A percentile compares a stretch with the other conserved stretches of the same genome.
Evolutionary conservation across 768 basidiomycete genomes (phyloP).

Genomic region (Lactarius sanguifluus): DNA sequence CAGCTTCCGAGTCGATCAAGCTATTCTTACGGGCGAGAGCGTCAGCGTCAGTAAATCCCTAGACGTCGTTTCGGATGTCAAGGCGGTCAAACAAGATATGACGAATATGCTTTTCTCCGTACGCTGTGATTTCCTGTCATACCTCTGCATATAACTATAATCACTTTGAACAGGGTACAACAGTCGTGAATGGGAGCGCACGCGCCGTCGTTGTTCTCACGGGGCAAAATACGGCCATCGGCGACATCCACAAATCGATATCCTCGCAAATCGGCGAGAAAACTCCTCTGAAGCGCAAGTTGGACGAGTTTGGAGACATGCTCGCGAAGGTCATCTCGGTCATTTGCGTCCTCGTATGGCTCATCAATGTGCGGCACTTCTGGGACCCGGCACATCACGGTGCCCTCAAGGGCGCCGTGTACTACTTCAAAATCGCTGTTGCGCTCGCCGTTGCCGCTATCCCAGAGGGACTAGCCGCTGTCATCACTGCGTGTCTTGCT

Average conservation of each 20-base stretch:
- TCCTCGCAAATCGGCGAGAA: constrained; percentile 91
- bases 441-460: constrained; percentile 99
- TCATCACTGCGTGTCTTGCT: constrained; percentile 95
- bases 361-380: constrained; percentile 96
- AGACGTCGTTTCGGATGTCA: constrained; percentile 63
- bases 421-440: constrained; percentile 99
- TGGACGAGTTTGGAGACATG: constrained; percentile 98
- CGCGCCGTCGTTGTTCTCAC: constrained; percentile 86
- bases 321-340: constrained; percentile 97
- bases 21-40: constrained; percentile 94
- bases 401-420: constrained; percentile 88
- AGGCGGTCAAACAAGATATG: constrained; percentile 98
- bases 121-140: constrained; percentile 31
- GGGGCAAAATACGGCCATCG: constrained; percentile 87
- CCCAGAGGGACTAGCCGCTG: constrained; percentile 96
- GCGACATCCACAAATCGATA: constrained; percentile 97
- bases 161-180: constrained; percentile 68
- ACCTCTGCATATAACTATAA: constrained; percentile 1
- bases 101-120: constrained; percentile 94
- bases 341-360: constrained; percentile 96
- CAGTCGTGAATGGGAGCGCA: constrained; percentile 90
- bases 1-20: constrained; percentile 94
- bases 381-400: constrained; percentile 94
- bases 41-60: constrained; percentile 81
- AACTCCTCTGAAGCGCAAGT: constrained; percentile 94